Percentiles rank a stretch among this genome's conserved stretches.
Conservation (phyloP, 192 early-diverging fungal genomes). For the Coemansia sp. region DNA sequence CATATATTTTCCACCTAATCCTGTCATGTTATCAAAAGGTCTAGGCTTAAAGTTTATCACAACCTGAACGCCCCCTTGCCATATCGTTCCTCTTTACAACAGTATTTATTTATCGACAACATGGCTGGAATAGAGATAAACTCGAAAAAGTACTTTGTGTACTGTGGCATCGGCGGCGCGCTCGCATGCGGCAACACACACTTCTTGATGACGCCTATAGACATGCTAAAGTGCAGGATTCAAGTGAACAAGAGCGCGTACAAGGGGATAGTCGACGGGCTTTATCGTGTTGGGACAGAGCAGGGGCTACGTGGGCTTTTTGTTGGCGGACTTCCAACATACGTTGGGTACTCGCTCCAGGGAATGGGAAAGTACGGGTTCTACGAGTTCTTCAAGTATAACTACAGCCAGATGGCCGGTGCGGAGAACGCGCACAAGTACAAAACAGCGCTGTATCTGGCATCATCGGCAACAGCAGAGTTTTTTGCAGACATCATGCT, state of each 20-base stretch:
- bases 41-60: no score
- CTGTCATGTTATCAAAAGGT: no score
- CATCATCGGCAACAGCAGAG: constrained; percentile 74
- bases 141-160: constrained; percentile 53
- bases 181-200: constrained; percentile 69
- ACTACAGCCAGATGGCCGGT: constrained; percentile 60
- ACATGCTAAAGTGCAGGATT: constrained; percentile 60
- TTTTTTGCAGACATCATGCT: constrained; percentile 78
- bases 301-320: constrained; percentile 73
- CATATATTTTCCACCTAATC: no score
- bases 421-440: constrained; percentile 72
- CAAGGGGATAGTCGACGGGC: constrained; percentile 56
- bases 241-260: constrained; percentile 57
- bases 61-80: no score
- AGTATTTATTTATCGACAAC: not conserved
- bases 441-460: constrained; percentile 68
- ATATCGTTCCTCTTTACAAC: no score
- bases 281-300: constrained; percentile 54
- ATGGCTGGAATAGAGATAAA: constrained; percentile 10
- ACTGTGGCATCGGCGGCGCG: constrained; percentile 60
- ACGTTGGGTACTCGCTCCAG: constrained; percentile 82
- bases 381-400: constrained; percentile 87
- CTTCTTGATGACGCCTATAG: constrained; percentile 60
- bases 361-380: constrained; percentile 88
- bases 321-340: constrained; percentile 75